Evolutionary conservation across 1,139 yeast species (phyloP), one percentile per base, ranked within the genome.

Genomic region (Blastobotrys malaysiensis): DNA sequence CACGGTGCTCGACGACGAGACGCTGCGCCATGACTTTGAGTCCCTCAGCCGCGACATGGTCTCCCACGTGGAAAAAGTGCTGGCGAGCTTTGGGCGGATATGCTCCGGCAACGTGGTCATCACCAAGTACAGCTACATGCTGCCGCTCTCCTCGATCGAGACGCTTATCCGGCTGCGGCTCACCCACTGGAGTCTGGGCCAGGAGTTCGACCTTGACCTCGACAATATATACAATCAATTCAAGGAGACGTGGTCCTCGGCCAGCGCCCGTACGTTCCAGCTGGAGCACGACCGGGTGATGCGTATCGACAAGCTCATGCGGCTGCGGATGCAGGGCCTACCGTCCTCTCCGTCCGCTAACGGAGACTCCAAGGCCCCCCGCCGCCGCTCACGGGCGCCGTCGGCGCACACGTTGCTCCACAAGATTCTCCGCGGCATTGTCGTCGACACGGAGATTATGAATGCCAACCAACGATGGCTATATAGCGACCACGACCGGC

Each of bases 121-220:
- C 3, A 31, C 39, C 4, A 31, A 31, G 16, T 31, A 31, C 39
- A 31, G 39, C 39, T 31, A 31, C 39, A 31, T 31, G 39, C 39
- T 31, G 39, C 39, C 39, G 39, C 39, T 31, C 16, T 14, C 39
- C 16, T 31, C 39, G 14, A 16, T 31, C 3, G 39, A 31, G 39
- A 24, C 48, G 14, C 27, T 46, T 13, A 27, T 46, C 11, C 26
- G 48, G n/a, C 43, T 46, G 14, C 48, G 48, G 14, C 43, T 46
- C n/a, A 27, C 31, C 43, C 24, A 22, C 39, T 46, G 48, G 48
- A 46, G 48, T n/a, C 27, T 46, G 6, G 48, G 31, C 21, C 24
- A 46, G 43, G 43, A 46, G 13, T 46, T 46, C 21, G 39, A 26
- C 14, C 20, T 26, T n/a, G 48, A 46, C 22, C 43, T 46, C 22